Percentiles rank a stretch among this genome's conserved stretches.
These are phyloP conservation scores for Chenopodium suecicum DNA, from an alignment of 148 eudicot species.

Conservation along the genomic window DNA sequence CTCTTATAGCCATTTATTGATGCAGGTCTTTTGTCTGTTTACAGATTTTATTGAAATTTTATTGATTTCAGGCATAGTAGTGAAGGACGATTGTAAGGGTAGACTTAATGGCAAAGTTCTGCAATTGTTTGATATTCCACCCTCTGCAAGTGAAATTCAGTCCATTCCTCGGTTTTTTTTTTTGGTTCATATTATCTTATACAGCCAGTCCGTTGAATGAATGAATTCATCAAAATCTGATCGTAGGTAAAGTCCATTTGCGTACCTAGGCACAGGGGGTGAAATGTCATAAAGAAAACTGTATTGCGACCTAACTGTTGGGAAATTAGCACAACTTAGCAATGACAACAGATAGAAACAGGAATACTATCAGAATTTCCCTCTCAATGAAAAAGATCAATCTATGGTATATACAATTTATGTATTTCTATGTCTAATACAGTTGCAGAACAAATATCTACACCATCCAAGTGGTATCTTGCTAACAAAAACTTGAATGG, in stretches of 20 bases:
- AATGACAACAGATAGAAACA: not conserved
- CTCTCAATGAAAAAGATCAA: not conserved
- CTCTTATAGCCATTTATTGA: constrained; percentile 14
- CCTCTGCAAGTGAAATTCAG: not conserved
- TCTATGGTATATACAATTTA: not conserved
- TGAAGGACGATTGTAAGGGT: not conserved
- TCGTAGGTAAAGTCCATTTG: not conserved
- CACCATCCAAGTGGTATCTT: not conserved
- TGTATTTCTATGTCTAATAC: constrained; percentile 3
- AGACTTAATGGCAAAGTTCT: constrained; percentile 9
- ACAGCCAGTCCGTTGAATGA: not conserved
- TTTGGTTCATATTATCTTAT: not conserved
- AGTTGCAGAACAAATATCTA: constrained; percentile 16
- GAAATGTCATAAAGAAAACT: too few species aligned
- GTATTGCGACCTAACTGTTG: too few species aligned
- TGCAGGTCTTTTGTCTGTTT: not conserved
- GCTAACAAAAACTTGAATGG: constrained; percentile 6
- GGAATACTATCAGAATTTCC: not conserved
- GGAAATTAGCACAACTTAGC: too few species aligned
- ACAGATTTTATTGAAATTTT: not conserved
- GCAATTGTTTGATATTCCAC: not conserved
- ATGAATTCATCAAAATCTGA: not conserved
- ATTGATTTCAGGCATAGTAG: not conserved
- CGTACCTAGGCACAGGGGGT: not conserved
- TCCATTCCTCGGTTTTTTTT: not conserved